phyloP scores from a whole-genome alignment of 352 stramenopile species.

The Aphanomyces stellatus region DNA sequence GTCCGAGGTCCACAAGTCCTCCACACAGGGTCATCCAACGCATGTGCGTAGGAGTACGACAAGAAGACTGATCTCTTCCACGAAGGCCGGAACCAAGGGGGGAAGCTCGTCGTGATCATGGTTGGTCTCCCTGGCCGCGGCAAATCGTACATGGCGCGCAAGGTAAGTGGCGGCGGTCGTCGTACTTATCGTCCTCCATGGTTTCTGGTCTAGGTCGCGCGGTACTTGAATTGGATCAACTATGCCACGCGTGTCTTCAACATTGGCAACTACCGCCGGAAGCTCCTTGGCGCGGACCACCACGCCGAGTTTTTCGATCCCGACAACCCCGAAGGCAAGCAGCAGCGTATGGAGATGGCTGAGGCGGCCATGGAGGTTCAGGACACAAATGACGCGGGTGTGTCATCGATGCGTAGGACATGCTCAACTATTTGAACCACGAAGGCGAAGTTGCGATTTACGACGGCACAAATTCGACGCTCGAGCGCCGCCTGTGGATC shows the following conservation, averaged over 20 bases:
- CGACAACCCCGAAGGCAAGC: slow-evolving; percentile 63
- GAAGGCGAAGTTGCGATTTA: slow-evolving; percentile 83
- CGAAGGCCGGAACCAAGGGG: slow-evolving; percentile 8
- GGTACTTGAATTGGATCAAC: slow-evolving; percentile 69
- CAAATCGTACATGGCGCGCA: slow-evolving; percentile 95
- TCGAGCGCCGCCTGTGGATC: slow-evolving; percentile 29
- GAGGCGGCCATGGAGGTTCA: slow-evolving; percentile 28
- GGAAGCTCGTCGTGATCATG: slow-evolving; percentile 93
- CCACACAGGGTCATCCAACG: background rate
- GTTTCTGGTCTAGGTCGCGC: slow-evolving; percentile 23
- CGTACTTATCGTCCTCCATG: no score
- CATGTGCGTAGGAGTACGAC: slow-evolving; percentile 10
- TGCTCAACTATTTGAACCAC: slow-evolving; percentile 31
- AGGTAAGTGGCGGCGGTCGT: slow-evolving; percentile 59
- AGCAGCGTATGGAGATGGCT: slow-evolving; percentile 75
- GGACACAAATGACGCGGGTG: background rate
- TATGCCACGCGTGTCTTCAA: slow-evolving; percentile 88
- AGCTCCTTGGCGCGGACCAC: slow-evolving; percentile 63
- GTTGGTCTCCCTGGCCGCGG: slow-evolving; percentile 90
- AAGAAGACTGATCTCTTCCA: slow-evolving; percentile 13
- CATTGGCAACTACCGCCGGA: slow-evolving; percentile 88
- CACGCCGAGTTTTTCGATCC: slow-evolving; percentile 87
- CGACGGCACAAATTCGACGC: slow-evolving; percentile 88
- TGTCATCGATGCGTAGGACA: slow-evolving; percentile 10
- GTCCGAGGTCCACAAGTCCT: background rate